Percentiles rank a stretch among this genome's conserved stretches.
These are phyloP conservation scores for Talinum fruticosum DNA, from an alignment of 148 eudicot genomes.

Conservation along the genomic window DNA sequence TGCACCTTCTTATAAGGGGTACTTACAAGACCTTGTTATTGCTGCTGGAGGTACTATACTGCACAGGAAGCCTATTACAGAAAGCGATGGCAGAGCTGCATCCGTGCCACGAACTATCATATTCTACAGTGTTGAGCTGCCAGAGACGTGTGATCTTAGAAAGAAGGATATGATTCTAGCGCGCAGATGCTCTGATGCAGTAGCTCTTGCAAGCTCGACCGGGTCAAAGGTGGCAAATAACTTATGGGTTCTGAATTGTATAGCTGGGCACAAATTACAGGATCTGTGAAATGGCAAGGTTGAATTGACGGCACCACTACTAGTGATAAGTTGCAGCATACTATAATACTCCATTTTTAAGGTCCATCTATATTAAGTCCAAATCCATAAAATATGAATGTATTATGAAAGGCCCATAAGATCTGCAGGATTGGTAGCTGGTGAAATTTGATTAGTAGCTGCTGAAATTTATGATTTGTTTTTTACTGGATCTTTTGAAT, in stretches of 20 bases:
- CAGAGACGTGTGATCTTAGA: conserved; percentile 41
- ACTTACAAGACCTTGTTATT: conserved; percentile 70
- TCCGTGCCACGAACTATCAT: conserved; percentile 31
- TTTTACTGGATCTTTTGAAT: too few species aligned
- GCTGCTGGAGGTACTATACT: conserved; percentile 80
- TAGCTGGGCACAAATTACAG: conserved; percentile 68
- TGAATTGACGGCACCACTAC: too few species aligned
- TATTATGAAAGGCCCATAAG: too few species aligned
- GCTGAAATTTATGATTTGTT: too few species aligned
- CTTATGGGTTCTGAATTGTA: conserved; percentile 75
- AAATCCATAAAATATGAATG: neutral
- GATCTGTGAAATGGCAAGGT: conserved; percentile 20
- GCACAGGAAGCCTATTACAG: conserved; percentile 73
- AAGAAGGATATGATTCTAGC: conserved; percentile 35
- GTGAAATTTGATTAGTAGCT: too few species aligned
- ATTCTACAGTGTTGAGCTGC: conserved; percentile 65
- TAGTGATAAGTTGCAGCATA: neutral
- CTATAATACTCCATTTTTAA: neutral
- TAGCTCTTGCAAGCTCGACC: conserved; percentile 57
- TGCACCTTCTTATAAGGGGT: conserved; percentile 62
- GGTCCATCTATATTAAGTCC: neutral
- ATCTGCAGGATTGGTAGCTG: neutral
- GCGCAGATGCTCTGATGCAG: conserved; percentile 56
- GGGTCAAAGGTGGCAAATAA: conserved; percentile 56
- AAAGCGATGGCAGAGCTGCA: conserved; percentile 15